phyloP scores from a whole-genome alignment of 2,329 filamentous ascomycete species.

The Diaporthe destruens region DNA sequence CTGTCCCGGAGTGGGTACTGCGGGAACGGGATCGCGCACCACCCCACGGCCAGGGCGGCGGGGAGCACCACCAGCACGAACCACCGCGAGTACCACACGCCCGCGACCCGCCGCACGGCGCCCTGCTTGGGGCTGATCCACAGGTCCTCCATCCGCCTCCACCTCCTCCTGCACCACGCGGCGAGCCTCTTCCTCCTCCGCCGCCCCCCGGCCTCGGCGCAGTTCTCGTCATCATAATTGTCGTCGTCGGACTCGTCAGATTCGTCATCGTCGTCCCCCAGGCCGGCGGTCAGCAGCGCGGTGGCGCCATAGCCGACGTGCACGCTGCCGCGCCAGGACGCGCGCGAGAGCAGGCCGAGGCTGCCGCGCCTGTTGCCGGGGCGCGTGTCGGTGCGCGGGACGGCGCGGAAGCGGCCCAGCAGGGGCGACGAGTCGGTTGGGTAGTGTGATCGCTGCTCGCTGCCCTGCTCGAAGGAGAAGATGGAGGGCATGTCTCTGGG shows the following conservation, averaged over 20 bases:
- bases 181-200: slow-evolving; percentile 47
- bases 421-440: slow-evolving; percentile 68
- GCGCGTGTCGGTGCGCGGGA: slow-evolving; percentile 56
- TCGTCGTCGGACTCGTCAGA: slow-evolving; percentile 52
- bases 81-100: slow-evolving; percentile 75
- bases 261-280: slow-evolving; percentile 50
- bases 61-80: slow-evolving; percentile 71
- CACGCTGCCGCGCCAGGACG: slow-evolving; percentile 62
- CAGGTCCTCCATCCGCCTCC: slow-evolving; percentile 60
- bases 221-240: slow-evolving; percentile 50
- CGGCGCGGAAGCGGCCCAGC: slow-evolving; percentile 74
- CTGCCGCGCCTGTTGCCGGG: slow-evolving; percentile 47
- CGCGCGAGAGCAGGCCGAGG: slow-evolving; percentile 56
- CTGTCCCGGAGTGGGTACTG: slow-evolving; percentile 66
- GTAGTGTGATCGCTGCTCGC: slow-evolving; percentile 66
- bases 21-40: slow-evolving; percentile 76
- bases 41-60: slow-evolving; percentile 70
- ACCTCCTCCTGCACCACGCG: slow-evolving; percentile 51
- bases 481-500: slow-evolving; percentile 68
- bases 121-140: slow-evolving; percentile 72
- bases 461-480: slow-evolving; percentile 76
- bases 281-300: slow-evolving; percentile 60
- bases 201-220: slow-evolving; percentile 39
- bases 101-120: slow-evolving; percentile 69
- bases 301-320: slow-evolving; percentile 66